Conservation (phyloP, 352 stramenopile species). For the Pythium rishiriense region DNA sequence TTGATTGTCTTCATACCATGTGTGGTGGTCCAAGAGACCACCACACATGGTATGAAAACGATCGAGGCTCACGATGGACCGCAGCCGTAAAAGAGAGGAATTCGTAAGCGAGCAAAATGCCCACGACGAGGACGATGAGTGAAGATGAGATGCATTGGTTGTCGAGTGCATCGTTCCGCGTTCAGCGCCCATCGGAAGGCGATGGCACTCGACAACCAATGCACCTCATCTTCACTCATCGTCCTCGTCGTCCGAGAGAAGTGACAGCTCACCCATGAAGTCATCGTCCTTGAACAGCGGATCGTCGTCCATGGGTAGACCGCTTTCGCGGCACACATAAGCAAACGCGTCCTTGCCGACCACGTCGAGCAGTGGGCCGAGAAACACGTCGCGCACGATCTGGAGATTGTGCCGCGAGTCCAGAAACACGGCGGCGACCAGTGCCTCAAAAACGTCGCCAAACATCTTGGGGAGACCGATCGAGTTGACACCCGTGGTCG, state of each 20-base stretch:
- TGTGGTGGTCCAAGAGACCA: too few species aligned
- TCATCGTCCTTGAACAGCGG: slow-evolving; percentile 13
- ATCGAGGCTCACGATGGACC: too few species aligned
- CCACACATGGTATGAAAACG: too few species aligned
- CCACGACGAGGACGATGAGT: too few species aligned
- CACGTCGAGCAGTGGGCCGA: slow-evolving; percentile 71
- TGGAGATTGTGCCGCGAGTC: slow-evolving; percentile 74
- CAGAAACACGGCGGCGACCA: slow-evolving; percentile 86
- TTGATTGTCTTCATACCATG: too few species aligned
- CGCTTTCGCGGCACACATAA: slow-evolving; percentile 76
- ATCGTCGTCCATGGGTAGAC: slow-evolving; percentile 38
- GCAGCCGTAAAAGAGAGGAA: too few species aligned
- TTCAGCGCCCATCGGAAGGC: too few species aligned
- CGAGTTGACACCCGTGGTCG: slow-evolving; percentile 32
- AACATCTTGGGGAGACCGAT: slow-evolving; percentile 81
- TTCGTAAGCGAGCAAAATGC: too few species aligned
- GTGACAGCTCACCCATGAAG: slow-evolving; percentile 15
- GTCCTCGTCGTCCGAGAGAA: slow-evolving; percentile 19
- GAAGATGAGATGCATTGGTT: too few species aligned
- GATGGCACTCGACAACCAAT: too few species aligned
- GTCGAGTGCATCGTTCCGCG: too few species aligned
- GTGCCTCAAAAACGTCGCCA: slow-evolving; percentile 85
- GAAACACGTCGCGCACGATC: slow-evolving; percentile 79
- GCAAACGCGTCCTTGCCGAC: slow-evolving; percentile 69
- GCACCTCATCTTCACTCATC: slow-evolving; percentile 14